Base-by-base conservation (phyloP, 495 filamentous ascomycete species). In the Staphylotrichum tortipilum region DNA sequence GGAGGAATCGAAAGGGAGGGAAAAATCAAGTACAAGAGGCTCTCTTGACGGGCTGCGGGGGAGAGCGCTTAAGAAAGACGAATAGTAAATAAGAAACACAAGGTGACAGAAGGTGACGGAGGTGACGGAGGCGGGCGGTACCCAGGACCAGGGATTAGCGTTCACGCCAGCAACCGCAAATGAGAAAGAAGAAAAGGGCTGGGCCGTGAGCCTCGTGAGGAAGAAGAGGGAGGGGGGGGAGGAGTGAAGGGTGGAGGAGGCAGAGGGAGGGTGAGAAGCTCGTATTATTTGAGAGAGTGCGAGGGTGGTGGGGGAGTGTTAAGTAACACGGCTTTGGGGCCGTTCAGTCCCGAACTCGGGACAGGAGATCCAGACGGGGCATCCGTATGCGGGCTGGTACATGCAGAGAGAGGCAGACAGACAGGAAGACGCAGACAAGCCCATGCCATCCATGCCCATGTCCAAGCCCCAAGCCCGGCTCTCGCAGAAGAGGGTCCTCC, bases 101-200 rank as follows among this genome's bases (percentile, higher is more conserved):
- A 62, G 63, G 63, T 66, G 63, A 59, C n/a, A 58, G 49, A 62
- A 62, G 61, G 63, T 65, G 62, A 61, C 56, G 44, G 75, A 70
- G 68, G 69, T 72, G 68, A 71, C 64, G 67, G 68, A 70, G 64
- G 61, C 60, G 70, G 74, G 73, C 74, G 67, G 71, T 76, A 74
- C 77, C 73, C 69, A 70, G 61, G 73, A 64, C 69, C 65, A 70
- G 78, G 78, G 70, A 79, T 76, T 76, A 76, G 70, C 69, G 71
- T 69, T 64, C 69, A 72, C 73, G 69, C 75, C 77, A 70, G 62
- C 61, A 67, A 60, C 72, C 66, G 66, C 66, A 62, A 71, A 68
- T 69, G 60, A 64, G 58, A 72, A 73, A 6, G 69, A 69, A 71
- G 68, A 70, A 70, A 74, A 71, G 69, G 61, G 61, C 59, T 44